Evolutionary conservation across 1,284 basidiomycete species (phyloP), one percentile per base, ranked within the genome.

Genomic region (Exobasidium cylindrosporum): DNA sequence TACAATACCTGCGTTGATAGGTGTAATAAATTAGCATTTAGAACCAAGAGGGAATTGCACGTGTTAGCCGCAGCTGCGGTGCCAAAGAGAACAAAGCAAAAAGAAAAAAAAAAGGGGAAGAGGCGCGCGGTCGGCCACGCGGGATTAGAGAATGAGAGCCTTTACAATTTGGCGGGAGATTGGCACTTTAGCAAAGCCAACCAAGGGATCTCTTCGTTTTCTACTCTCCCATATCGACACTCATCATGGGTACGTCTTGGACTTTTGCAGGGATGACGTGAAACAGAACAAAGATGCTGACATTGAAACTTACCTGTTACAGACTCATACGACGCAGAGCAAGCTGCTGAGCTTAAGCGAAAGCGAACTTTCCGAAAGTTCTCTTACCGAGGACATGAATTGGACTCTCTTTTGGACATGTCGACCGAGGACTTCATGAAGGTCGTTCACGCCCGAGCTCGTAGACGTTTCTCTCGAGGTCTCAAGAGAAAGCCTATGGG

Each of bases 401-500:
- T 80, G 58, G 74, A 97, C 81, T 90, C 95, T 84, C 91, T 98
- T 81, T 85, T 98, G 79, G 95, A 98, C 84, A 83, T 98, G 85
- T 87, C 84, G 84, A 97, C 95, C 80, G 95, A 97, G 82, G 76
- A 80, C 64, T 80, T 82, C 66, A 76, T 81, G 75, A 82, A 94
- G 88, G 87, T 99, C 82, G 95, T 99, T 73, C 95, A 97, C 83
- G 92, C 95, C 73, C 94, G 96, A 83, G 96, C 95, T 63, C 92
- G 96, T 80, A 88, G 96, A 83, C 91, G 94, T 83, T 98, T 99
- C 89, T 90, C 93, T 83, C 91, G 96, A 77, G 96, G 96, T 78
- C 88, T 99, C 77, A 98, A 97, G 86, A 91, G 94, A 84, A 89
- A 89, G 83, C 95, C 96, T 58, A 90, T 98, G 89, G 92, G 92